These are phyloP conservation scores for Celoporthe dispersa DNA, from an alignment of 2,329 filamentous ascomycete genomes.

Conservation along the genomic window DNA sequence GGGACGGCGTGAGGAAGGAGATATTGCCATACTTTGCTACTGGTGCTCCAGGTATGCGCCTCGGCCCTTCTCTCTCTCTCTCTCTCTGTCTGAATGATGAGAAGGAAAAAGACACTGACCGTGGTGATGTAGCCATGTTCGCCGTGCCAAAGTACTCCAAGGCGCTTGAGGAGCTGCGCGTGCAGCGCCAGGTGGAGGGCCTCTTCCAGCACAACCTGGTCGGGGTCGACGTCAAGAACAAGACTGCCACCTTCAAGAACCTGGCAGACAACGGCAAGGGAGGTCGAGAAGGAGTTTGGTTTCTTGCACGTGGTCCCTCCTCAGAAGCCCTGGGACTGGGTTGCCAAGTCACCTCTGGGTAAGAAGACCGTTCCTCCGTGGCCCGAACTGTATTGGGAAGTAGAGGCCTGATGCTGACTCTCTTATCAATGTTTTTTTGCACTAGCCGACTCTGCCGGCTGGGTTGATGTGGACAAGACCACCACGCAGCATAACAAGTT, in stretches of 20 bases:
- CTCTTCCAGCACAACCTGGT: conserved; percentile 46
- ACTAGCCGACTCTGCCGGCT: conserved; percentile 33
- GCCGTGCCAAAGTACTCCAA: conserved; percentile 45
- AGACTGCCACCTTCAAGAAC: conserved; percentile 40
- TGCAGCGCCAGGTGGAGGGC: conserved; percentile 42
- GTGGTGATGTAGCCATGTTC: conserved; percentile 39
- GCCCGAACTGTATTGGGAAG: background rate
- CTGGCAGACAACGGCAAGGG: conserved; percentile 37
- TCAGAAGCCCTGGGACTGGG: conserved; percentile 33
- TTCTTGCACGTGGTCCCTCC: conserved; percentile 44
- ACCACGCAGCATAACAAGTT: conserved; percentile 37
- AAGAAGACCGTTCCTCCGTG: conserved; percentile 28
- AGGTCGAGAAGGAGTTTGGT: conserved; percentile 40
- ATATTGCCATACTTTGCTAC: conserved; percentile 43
- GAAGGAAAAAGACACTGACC: background rate
- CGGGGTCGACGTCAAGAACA: conserved; percentile 40
- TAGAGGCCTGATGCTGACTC: background rate
- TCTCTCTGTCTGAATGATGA: background rate
- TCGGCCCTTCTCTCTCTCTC: too few relatives aligned
- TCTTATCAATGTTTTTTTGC: background rate
- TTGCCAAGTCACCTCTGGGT: conserved; percentile 35
- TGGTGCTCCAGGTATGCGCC: conserved; percentile 33
- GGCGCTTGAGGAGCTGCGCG: conserved; percentile 41
- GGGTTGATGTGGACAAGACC: conserved; percentile 33
- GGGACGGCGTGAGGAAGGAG: conserved; percentile 39